Percentiles rank a stretch among this genome's conserved stretches.
These are phyloP conservation scores for Suhomyces prunicola DNA, from an alignment of 805 yeast species.

Conservation along the genomic window DNA sequence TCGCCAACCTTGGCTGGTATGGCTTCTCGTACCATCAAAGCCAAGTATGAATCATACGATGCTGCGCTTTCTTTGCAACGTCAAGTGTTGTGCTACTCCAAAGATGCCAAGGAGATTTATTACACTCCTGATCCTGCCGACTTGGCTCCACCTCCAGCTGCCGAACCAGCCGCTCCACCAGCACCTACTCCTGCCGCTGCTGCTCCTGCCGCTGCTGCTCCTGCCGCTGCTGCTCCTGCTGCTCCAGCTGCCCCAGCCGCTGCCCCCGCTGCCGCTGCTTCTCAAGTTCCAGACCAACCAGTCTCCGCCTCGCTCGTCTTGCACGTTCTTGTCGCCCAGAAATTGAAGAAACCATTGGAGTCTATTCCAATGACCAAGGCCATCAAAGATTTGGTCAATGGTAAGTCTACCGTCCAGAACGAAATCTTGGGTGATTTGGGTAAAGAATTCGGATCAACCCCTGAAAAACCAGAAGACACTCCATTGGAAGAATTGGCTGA, in stretches of 20 bases:
- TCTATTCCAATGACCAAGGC: slow-evolving; percentile 87
- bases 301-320: slow-evolving; percentile 78
- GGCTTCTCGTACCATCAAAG: slow-evolving; percentile 94
- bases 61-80: slow-evolving; percentile 93
- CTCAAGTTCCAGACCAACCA: slow-evolving; percentile 84
- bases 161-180: slow-evolving; percentile 34
- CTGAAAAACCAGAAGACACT: slow-evolving; percentile 98
- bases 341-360: slow-evolving; percentile 86
- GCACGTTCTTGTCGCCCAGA: slow-evolving; percentile 91
- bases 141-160: slow-evolving; percentile 31
- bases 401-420: slow-evolving; percentile 97
- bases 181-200: slow-evolving; percentile 51
- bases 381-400: slow-evolving; percentile 95
- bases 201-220: slow-evolving; percentile 28
- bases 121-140: slow-evolving; percentile 82
- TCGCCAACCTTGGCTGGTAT: slow-evolving; percentile 98
- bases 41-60: slow-evolving; percentile 95
- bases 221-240: slow-evolving; percentile 58
- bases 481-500: slow-evolving; percentile 96
- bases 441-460: slow-evolving; percentile 96
- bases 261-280: slow-evolving; percentile 76
- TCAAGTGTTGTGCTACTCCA: slow-evolving; percentile 92
- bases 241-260: slow-evolving; percentile 58
- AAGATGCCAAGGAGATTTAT: slow-evolving; percentile 94
- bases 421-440: slow-evolving; percentile 98